These are phyloP conservation scores for Aureobasidium sp. DNA, from an alignment of 2,329 filamentous ascomycete genomes.

Conservation along the genomic window DNA sequence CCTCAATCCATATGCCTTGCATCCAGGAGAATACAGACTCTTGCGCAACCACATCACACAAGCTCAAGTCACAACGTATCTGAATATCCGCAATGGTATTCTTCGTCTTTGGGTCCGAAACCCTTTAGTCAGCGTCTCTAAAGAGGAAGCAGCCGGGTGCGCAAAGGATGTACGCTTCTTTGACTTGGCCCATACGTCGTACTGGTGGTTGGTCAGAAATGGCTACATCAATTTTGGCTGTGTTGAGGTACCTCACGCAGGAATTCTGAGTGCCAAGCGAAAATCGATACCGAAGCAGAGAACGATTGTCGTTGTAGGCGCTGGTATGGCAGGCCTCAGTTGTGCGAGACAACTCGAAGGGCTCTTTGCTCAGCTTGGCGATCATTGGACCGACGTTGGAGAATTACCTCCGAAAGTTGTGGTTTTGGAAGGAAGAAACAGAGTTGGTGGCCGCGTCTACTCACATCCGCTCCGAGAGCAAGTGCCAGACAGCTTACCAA, in stretches of 20 bases:
- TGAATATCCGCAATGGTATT: slow-evolving; percentile 94
- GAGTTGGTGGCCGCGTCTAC: slow-evolving; percentile 88
- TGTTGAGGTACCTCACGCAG: slow-evolving; percentile 54
- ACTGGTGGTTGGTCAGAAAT: slow-evolving; percentile 82
- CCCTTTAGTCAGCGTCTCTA: slow-evolving; percentile 71
- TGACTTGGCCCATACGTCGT: slow-evolving; percentile 77
- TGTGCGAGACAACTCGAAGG: slow-evolving; percentile 86
- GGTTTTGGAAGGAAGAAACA: slow-evolving; percentile 76
- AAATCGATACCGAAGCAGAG: slow-evolving; percentile 50
- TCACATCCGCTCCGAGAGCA: slow-evolving; percentile 65
- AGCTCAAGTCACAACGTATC: slow-evolving; percentile 84
- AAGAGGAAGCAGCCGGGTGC: slow-evolving; percentile 83
- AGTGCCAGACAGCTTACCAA: slow-evolving; percentile 45
- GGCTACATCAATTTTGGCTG: slow-evolving; percentile 98
- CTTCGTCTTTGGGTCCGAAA: slow-evolving; percentile 83
- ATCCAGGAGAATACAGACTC: slow-evolving; percentile 74
- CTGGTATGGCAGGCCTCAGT: slow-evolving; percentile 87
- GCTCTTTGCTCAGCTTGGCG: slow-evolving; percentile 73
- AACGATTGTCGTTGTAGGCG: slow-evolving; percentile 80
- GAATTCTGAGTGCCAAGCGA: neutral
- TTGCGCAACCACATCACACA: slow-evolving; percentile 77
- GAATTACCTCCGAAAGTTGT: slow-evolving; percentile 68
- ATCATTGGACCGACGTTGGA: slow-evolving; percentile 56
- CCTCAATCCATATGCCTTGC: slow-evolving; percentile 81
- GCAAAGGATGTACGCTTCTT: slow-evolving; percentile 84